These are phyloP conservation scores for Kwoniella botswanensis DNA, from an alignment of 768 basidiomycete species.

Conservation along the genomic window DNA sequence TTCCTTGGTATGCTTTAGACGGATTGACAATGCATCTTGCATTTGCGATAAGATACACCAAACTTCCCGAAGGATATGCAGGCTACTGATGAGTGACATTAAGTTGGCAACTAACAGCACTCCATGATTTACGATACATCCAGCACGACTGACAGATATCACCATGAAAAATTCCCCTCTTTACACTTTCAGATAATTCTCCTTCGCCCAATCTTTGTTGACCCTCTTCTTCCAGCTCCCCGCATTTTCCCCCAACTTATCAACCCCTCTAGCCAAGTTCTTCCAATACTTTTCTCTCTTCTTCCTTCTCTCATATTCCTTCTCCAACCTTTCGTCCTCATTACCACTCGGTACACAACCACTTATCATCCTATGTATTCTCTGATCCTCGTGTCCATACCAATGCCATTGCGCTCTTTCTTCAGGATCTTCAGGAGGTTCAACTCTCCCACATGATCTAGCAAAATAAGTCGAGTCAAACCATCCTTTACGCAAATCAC, in stretches of 20 bases:
- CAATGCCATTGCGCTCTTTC: slow-evolving; percentile 24
- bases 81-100: too few relatives aligned
- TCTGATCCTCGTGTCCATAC: slow-evolving; percentile 20
- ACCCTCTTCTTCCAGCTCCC: slow-evolving; percentile 17
- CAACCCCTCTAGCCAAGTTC: background rate
- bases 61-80: too few relatives aligned
- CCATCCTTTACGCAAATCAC: slow-evolving; percentile 24
- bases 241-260: slow-evolving; percentile 8
- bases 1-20: slow-evolving; percentile 41
- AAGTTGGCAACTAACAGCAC: background rate
- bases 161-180: background rate
- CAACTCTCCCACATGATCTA: slow-evolving; percentile 19
- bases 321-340: slow-evolving; percentile 6
- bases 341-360: background rate
- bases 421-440: slow-evolving; percentile 19
- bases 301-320: slow-evolving; percentile 1
- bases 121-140: background rate
- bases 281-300: slow-evolving; percentile 8
- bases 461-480: slow-evolving; percentile 19
- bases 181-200: slow-evolving; percentile 3
- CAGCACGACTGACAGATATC: background rate
- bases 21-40: background rate
- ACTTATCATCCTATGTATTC: background rate
- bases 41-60: background rate
- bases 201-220: slow-evolving; percentile 1